Percentiles rank a stretch among this genome's conserved stretches.
These are phyloP conservation scores for Prunus davidiana DNA, from an alignment of 306 rosid genomes.

Conservation along the genomic window DNA sequence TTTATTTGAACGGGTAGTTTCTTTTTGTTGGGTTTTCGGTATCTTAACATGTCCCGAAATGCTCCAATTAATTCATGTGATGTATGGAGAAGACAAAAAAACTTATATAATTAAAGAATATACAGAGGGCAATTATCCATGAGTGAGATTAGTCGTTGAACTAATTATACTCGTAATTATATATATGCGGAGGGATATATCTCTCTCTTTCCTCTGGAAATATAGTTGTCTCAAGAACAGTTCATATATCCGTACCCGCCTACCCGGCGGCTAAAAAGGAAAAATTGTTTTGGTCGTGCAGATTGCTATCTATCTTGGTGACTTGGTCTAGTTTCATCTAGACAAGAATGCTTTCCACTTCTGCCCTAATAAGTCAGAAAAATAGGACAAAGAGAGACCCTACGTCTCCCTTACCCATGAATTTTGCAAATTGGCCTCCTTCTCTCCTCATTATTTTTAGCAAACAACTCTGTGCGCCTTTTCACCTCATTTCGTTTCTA, in stretches of 20 bases:
- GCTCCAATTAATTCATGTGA: too few relatives aligned
- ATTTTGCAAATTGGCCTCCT: not conserved
- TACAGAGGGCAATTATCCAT: too few relatives aligned
- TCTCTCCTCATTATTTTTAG: not conserved
- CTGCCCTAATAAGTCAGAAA: not conserved
- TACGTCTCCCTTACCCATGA: not conserved
- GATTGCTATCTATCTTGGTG: not conserved
- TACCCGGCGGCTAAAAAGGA: not conserved
- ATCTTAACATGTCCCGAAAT: too few relatives aligned
- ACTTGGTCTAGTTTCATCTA: not conserved
- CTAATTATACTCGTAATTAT: too few relatives aligned
- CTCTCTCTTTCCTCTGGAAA: too few relatives aligned
- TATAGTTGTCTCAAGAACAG: not conserved
- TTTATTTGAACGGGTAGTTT: too few relatives aligned
- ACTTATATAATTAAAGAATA: too few relatives aligned
- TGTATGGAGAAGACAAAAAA: too few relatives aligned
- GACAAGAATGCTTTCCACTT: not conserved
- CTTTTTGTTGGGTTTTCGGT: too few relatives aligned
- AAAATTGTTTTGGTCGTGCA: not conserved
- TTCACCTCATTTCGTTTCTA: constrained; percentile 3
- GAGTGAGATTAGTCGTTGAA: too few relatives aligned
- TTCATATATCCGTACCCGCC: not conserved
- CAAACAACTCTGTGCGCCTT: not conserved
- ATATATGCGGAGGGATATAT: too few relatives aligned
- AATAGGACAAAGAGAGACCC: not conserved